Conservation (phyloP, 306 rosid species). For the Neltuma alba region DNA sequence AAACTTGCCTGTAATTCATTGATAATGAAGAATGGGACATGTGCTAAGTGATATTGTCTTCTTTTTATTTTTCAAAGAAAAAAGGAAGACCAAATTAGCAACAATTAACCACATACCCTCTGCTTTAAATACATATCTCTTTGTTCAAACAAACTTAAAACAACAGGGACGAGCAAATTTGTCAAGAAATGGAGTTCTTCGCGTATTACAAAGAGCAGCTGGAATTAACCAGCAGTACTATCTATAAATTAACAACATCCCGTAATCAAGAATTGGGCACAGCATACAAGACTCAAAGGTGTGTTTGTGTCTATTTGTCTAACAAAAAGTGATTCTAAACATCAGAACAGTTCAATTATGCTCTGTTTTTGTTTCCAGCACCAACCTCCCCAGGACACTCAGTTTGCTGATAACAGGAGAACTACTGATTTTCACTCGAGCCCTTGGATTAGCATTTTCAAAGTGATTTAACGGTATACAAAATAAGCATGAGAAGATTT, state of each 20-base stretch:
- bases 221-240: too few species aligned
- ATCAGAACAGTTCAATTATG: neutral
- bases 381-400: constrained; percentile 12
- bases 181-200: too few species aligned
- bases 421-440: constrained; percentile 27
- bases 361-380: neutral
- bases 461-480: too few species aligned
- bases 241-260: too few species aligned
- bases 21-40: neutral
- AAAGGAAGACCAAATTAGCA: neutral
- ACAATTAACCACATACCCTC: too few species aligned
- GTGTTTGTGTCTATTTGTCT: neutral
- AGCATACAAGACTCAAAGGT: neutral
- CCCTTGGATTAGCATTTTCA: too few species aligned
- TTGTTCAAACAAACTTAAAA: too few species aligned
- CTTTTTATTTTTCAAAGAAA: neutral
- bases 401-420: constrained; percentile 51
- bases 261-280: neutral
- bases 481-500: too few species aligned
- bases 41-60: neutral
- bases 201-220: too few species aligned
- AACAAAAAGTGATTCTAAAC: neutral
- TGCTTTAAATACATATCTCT: too few species aligned
- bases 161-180: too few species aligned
- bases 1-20: neutral